A percentile compares a stretch with the other conserved stretches of the same genome.
These are phyloP conservation scores for Claviceps arundinis DNA, from an alignment of 2,329 filamentous ascomycete species.

Conservation along the genomic window DNA sequence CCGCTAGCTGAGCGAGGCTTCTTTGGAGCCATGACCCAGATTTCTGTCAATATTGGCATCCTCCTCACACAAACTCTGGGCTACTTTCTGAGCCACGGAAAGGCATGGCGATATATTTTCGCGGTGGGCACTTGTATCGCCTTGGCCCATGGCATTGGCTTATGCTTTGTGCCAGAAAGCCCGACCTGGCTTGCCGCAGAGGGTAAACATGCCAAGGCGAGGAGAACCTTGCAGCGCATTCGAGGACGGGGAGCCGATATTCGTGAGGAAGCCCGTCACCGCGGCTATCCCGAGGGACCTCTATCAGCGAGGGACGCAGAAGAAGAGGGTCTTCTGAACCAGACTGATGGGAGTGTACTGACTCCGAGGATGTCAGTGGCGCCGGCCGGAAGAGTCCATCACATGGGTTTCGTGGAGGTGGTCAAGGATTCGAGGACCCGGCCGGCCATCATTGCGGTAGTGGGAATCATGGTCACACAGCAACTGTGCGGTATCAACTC, in stretches of 20 bases:
- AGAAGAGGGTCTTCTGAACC: slow-evolving; percentile 54
- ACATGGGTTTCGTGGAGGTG: slow-evolving; percentile 52
- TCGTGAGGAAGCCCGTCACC: slow-evolving; percentile 55
- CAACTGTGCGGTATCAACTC: slow-evolving; percentile 93
- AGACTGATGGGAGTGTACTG: slow-evolving; percentile 11
- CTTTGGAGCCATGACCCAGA: slow-evolving; percentile 76
- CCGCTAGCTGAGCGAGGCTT: slow-evolving; percentile 63
- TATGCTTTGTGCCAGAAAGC: slow-evolving; percentile 74
- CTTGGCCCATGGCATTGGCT: slow-evolving; percentile 49
- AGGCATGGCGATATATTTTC: slow-evolving; percentile 74
- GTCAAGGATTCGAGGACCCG: slow-evolving; percentile 54
- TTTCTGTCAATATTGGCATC: slow-evolving; percentile 89
- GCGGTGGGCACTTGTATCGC: slow-evolving; percentile 59
- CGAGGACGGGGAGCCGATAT: slow-evolving; percentile 58
- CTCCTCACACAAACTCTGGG: slow-evolving; percentile 71
- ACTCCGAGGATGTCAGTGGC: slow-evolving; percentile 1
- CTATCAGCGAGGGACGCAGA: slow-evolving; percentile 34
- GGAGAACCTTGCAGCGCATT: slow-evolving; percentile 58
- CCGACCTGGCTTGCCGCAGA: slow-evolving; percentile 73
- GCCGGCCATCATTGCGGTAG: slow-evolving; percentile 65
- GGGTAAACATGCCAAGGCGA: slow-evolving; percentile 47
- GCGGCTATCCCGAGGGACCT: slow-evolving; percentile 28
- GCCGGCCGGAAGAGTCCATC: slow-evolving; percentile 7
- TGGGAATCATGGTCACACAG: slow-evolving; percentile 85
- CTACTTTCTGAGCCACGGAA: slow-evolving; percentile 71